Evolutionary conservation across 352 stramenopile genomes (phyloP).

Genomic region (Phytophthora pseudosyringae): DNA sequence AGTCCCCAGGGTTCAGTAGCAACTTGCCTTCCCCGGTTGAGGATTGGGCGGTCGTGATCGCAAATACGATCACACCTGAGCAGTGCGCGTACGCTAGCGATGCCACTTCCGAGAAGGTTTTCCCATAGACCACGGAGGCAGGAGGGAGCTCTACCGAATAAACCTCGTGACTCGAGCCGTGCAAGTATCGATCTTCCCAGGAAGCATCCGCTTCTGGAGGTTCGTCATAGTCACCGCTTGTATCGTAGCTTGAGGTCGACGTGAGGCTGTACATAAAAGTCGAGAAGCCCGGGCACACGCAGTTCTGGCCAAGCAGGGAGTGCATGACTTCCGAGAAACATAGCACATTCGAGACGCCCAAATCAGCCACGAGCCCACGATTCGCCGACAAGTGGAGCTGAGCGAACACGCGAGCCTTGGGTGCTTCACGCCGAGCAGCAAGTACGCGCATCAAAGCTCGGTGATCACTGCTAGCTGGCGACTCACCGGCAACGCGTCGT

Average conservation of each 20-base stretch:
- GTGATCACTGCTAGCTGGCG: conserved; percentile 69
- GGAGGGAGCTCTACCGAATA: conserved; percentile 75
- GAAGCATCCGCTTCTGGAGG: conserved; percentile 37
- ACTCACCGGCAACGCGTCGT: conserved; percentile 63
- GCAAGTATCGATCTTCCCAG: conserved; percentile 78
- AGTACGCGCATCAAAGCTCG: conserved; percentile 79
- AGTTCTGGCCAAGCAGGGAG: conserved; percentile 82
- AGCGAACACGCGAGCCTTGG: conserved; percentile 51
- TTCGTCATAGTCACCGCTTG: conserved; percentile 35
- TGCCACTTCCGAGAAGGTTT: conserved; percentile 81
- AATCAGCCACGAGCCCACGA: conserved; percentile 63
- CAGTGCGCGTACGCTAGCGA: conserved; percentile 77
- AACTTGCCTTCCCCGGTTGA: conserved; percentile 43
- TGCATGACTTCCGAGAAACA: conserved; percentile 86
- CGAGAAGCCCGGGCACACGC: conserved; percentile 84
- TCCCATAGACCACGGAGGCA: conserved; percentile 53
- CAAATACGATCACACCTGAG: conserved; percentile 76
- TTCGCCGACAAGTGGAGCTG: conserved; percentile 84
- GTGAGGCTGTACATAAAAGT: conserved; percentile 89
- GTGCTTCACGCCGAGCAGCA: conserved; percentile 68
- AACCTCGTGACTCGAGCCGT: conserved; percentile 76
- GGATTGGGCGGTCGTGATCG: conserved; percentile 45
- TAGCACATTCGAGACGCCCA: conserved; percentile 74
- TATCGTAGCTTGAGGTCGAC: conserved; percentile 67
- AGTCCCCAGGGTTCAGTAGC: conserved; percentile 75